These are phyloP conservation scores for Solanum lignicaule DNA, from an alignment of 257 asterid genomes.

Conservation along the genomic window DNA sequence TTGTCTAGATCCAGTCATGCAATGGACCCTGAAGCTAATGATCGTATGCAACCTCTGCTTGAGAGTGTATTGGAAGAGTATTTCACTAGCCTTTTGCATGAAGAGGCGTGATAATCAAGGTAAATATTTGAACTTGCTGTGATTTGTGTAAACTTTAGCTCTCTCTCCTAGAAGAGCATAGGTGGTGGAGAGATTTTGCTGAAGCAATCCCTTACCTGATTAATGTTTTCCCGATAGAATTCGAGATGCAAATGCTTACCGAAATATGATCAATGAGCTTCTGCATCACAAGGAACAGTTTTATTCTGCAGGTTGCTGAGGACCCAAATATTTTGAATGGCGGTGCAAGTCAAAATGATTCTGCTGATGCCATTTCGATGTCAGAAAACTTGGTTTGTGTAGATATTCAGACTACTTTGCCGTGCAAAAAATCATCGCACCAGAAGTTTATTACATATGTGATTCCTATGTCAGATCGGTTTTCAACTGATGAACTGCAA, in stretches of 20 bases:
- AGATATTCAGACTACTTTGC: constrained; percentile 15
- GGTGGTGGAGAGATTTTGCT: background rate
- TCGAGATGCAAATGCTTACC: background rate
- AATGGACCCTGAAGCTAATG: constrained; percentile 8
- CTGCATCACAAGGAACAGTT: background rate
- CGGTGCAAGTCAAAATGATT: constrained; percentile 21
- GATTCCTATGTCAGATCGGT: constrained; percentile 17
- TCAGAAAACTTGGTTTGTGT: constrained; percentile 17
- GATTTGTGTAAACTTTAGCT: background rate
- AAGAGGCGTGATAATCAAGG: constrained; percentile 47
- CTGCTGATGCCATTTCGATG: constrained; percentile 12
- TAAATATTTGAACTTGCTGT: constrained; percentile 6
- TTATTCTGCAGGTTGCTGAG: constrained; percentile 32
- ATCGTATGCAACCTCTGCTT: constrained; percentile 30
- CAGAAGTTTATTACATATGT: constrained; percentile 10
- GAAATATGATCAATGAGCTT: background rate
- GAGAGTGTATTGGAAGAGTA: constrained; percentile 36
- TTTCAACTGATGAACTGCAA: constrained; percentile 40
- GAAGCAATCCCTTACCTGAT: background rate
- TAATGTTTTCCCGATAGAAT: background rate
- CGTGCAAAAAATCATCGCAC: constrained; percentile 8
- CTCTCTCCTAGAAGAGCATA: background rate
- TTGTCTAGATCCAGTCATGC: constrained; percentile 8
- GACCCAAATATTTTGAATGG: constrained; percentile 12
- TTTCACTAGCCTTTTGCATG: constrained; percentile 39